Evolutionary conservation across 2,329 filamentous ascomycete genomes (phyloP).

Genomic region (Xylariaceae sp.): DNA sequence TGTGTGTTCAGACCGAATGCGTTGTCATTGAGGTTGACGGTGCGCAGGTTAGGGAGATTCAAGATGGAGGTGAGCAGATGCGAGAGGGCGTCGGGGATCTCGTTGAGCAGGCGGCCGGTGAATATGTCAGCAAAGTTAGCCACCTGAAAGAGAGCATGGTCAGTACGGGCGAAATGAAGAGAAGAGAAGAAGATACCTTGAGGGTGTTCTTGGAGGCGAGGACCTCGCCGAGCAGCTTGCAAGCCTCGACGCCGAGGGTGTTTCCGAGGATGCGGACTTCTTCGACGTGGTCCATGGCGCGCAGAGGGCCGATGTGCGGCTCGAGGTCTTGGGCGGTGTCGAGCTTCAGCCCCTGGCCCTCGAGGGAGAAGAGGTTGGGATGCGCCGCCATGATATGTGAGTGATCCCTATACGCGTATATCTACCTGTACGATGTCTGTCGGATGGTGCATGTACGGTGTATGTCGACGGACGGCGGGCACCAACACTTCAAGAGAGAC

Average conservation of each 20-base stretch:
- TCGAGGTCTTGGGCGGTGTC: conserved; percentile 85
- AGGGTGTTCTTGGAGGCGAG: conserved; percentile 81
- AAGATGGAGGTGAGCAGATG: conserved; percentile 83
- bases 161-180: conserved; percentile 4
- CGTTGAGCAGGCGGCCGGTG: conserved; percentile 85
- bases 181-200: conserved; percentile 50
- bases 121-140: conserved; percentile 98
- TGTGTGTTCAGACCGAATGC: conserved; percentile 96
- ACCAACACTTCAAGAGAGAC: too few species aligned
- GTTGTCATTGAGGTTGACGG: conserved; percentile 95
- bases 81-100: conserved; percentile 88
- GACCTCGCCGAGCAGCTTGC: conserved; percentile 78
- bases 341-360: conserved; percentile 90
- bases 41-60: conserved; percentile 80
- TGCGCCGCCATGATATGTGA: conserved; percentile 42
- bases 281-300: conserved; percentile 70
- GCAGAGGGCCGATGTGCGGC: conserved; percentile 73
- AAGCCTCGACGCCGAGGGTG: conserved; percentile 86
- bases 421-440: too few species aligned
- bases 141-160: conserved; percentile 42
- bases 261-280: conserved; percentile 88
- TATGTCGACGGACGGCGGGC: too few species aligned
- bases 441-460: too few species aligned
- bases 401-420: too few species aligned
- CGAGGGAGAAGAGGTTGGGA: conserved; percentile 78